Evolutionary conservation across 2,329 filamentous ascomycete species (phyloP), one percentile per base, ranked within the genome.

Genomic region (Aureobasidium sp.): DNA sequence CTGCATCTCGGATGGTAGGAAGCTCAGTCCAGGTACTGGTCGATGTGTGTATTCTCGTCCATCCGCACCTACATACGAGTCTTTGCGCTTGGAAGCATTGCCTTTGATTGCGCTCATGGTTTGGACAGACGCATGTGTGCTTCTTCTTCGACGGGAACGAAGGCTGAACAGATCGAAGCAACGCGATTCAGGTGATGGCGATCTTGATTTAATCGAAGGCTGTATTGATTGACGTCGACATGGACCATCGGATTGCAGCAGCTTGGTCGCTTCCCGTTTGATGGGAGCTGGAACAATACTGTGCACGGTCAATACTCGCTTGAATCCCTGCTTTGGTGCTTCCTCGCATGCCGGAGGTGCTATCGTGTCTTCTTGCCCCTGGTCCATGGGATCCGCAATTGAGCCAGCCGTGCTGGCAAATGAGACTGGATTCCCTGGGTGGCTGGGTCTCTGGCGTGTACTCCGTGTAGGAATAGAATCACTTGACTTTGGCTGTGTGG

Each of bases 1-100:
- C 37, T 41, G 61, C 64, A 66, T 66, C 34, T 67, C 65, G 1
- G 65, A 63, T 14, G 67, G 64, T 20, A 67, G 25, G 45, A 65
- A 67, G 31, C 61, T 65, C 42, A 60, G 25, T 45, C 57, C 34
- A 17, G 57, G 22, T 42, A 36, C 20, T 22, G 44, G 36, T 29
- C 36, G 20, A 22, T 51, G 36, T 31, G 27, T 27, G 14, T 60
- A 60, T 17, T 60, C 57, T 41, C 27, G 31, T 41, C 57, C 57
- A 25, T 60, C 57, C 6, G 25, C 20, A 11, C 45, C 57, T 5
- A 60, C 36, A 42, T 60, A 60, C 9, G 57, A 60, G 11, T 41
- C 27, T 5, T 49, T 60, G 14, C 55, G 55, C n/a, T 45, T 45
- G 1, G 27, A 20, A 25, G 17, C 22, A 11, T 3, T 20, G 25